Percentiles rank a stretch among this genome's conserved stretches.
Conservation (phyloP, 2,329 filamentous ascomycete species). For the Coniella vitis region DNA sequence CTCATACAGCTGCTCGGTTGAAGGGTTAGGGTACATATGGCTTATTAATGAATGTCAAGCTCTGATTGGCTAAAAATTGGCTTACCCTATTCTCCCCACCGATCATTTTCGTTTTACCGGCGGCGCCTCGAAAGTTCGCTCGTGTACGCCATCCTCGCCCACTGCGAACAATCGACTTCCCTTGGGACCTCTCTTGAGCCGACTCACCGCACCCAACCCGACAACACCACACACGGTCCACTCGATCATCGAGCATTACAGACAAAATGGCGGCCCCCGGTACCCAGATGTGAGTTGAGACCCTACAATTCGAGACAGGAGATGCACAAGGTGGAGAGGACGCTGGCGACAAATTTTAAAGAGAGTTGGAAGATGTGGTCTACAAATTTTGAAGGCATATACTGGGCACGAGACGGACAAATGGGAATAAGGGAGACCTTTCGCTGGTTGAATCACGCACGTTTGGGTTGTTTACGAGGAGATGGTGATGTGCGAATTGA, state of each 20-base stretch:
- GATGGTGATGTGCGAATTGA: neutral
- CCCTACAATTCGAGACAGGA: constrained; percentile 3
- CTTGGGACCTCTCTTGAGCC: constrained; percentile 17
- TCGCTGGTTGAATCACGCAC: no score
- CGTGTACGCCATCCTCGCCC: constrained; percentile 8
- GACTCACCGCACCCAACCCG: constrained; percentile 18
- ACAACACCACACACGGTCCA: constrained; percentile 26
- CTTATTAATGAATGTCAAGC: neutral
- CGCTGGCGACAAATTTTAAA: neutral
- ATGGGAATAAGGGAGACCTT: neutral
- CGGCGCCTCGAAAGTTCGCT: constrained; percentile 1
- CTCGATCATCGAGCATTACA: constrained; percentile 23
- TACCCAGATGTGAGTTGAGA: constrained; percentile 52
- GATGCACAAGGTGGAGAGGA: neutral
- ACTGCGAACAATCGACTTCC: constrained; percentile 14
- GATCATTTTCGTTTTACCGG: constrained; percentile 5
- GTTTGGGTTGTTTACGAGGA: no score
- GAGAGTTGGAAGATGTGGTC: neutral
- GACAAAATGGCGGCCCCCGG: constrained; percentile 55
- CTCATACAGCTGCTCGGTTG: no score
- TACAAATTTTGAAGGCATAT: neutral
- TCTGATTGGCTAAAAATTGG: neutral
- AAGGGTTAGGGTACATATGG: neutral
- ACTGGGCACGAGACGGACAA: neutral
- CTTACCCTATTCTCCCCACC: constrained; percentile 5